Evolutionary conservation across 345 rosid genomes (phyloP).

Genomic region (Hibiscus trionum): DNA sequence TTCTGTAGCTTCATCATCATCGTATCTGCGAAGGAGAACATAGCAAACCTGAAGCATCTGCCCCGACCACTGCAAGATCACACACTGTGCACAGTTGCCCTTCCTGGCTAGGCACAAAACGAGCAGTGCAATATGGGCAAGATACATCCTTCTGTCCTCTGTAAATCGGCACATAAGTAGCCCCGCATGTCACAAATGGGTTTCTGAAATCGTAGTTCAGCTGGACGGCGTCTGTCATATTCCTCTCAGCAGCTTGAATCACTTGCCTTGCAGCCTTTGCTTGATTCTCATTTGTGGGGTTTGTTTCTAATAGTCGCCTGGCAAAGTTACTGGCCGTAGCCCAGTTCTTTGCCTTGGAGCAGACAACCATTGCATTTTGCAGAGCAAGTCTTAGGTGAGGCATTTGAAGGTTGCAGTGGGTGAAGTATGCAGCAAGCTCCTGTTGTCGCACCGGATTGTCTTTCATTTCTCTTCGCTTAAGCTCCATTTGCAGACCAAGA

Average conservation of each 20-base stretch:
- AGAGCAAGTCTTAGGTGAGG: background rate
- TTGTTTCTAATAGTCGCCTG: background rate
- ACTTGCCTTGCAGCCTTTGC: background rate
- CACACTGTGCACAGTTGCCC: background rate
- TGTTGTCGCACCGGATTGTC: background rate
- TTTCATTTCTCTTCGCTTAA: background rate
- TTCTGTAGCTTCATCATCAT: background rate
- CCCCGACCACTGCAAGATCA: background rate
- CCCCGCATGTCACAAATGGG: background rate
- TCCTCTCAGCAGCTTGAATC: background rate
- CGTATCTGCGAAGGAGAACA: background rate
- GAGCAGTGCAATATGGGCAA: background rate
- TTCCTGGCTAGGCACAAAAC: background rate
- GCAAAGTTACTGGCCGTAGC: background rate
- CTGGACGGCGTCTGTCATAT: background rate
- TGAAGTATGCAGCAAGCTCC: background rate
- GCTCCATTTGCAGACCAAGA: background rate
- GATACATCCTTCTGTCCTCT: background rate
- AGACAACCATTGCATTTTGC: background rate
- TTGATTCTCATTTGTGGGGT: slow-evolving; percentile 1
- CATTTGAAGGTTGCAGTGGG: background rate
- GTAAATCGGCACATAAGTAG: background rate
- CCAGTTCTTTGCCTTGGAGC: background rate
- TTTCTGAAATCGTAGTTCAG: background rate
- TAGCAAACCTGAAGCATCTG: background rate